Base-by-base conservation (phyloP, 805 yeast genomes). In the Komagataella populi region DNA sequence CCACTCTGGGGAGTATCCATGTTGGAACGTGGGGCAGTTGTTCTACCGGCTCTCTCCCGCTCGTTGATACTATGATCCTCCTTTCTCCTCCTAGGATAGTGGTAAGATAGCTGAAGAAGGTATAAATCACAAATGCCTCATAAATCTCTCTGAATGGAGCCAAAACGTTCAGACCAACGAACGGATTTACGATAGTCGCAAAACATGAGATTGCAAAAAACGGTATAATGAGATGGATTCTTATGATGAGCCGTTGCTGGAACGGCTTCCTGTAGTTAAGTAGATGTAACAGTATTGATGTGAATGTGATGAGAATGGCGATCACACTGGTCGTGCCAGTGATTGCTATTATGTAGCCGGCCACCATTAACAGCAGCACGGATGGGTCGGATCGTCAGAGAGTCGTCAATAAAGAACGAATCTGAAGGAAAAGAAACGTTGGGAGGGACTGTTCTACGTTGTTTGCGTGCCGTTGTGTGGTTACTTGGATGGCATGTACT, bases 71-170 rank as follows among this genome's bases (percentile, higher is more conserved):
- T 36, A 93, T 83, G 23, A 93, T 88, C 53, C 80, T 80, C 49
- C 95, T 73, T 62, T 95, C 99, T 16, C 99, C 99, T 0, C 97
- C 98, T 7, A 93, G 72, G 70, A 88, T 77, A 55, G 82, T 78
- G 0, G 95, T 88, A 51, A 93, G 70, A 24, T 89, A 71, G 36
- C 91, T 77, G 70, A 87, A 91, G 63, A 93, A 93, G 1, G 96
- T 88, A 65, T 93, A 93, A 39, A 93, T 86, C 39, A 90, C 96
- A 67, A 93, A 87, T 0, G 98, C 97, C 65, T 93, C 99, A 65
- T 93, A 93, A 1, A 91, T 78, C 63, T 93, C 99, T 47, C 93
- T 72, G 0, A 86, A 59, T 0, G 96, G 95, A 57, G 85, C 93
- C 2, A 88, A 57, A 52, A 71, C 70, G 51, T 64, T 68, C 49